These are phyloP conservation scores for Pyrenula aspistea DNA, from an alignment of 495 filamentous ascomycete species.

Conservation along the genomic window DNA sequence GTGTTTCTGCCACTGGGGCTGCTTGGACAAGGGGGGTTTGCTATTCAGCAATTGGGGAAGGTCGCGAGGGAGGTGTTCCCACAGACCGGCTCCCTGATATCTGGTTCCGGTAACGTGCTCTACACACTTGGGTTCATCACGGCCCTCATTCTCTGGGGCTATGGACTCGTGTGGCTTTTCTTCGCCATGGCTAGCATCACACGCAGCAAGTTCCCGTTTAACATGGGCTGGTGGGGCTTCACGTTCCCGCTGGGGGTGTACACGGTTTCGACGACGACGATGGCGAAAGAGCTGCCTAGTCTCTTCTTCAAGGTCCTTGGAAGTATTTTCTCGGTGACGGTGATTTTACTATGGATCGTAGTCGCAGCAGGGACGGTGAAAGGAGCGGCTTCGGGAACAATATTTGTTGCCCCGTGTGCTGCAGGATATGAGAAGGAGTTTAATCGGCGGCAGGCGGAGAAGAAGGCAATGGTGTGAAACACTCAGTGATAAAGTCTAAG, in stretches of 20 bases:
- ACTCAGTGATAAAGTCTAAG: too few species aligned
- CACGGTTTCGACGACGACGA: conserved; percentile 30
- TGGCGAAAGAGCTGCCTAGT: conserved; percentile 38
- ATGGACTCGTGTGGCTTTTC: conserved; percentile 49
- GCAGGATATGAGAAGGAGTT: conserved; percentile 24
- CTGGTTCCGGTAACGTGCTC: conserved; percentile 32
- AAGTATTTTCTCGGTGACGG: conserved; percentile 37
- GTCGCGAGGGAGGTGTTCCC: conserved; percentile 37
- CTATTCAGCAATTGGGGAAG: conserved; percentile 42
- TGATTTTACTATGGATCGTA: conserved; percentile 38
- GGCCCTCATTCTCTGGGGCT: conserved; percentile 46
- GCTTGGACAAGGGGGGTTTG: conserved; percentile 45
- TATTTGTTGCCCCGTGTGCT: conserved; percentile 41
- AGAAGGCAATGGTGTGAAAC: too few species aligned
- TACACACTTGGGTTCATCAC: conserved; percentile 40
- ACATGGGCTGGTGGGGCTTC: conserved; percentile 59
- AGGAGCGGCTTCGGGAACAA: conserved; percentile 26
- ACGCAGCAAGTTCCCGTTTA: conserved; percentile 42
- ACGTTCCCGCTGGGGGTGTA: conserved; percentile 50
- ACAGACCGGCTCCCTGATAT: conserved; percentile 27
- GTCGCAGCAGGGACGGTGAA: conserved; percentile 32
- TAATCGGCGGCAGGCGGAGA: too few species aligned
- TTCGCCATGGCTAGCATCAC: conserved; percentile 34
- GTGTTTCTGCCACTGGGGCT: conserved; percentile 52
- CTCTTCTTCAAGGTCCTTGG: conserved; percentile 40